These are phyloP conservation scores for Sclerotinia glacialis DNA, from an alignment of 2,329 filamentous ascomycete genomes.

Conservation along the genomic window DNA sequence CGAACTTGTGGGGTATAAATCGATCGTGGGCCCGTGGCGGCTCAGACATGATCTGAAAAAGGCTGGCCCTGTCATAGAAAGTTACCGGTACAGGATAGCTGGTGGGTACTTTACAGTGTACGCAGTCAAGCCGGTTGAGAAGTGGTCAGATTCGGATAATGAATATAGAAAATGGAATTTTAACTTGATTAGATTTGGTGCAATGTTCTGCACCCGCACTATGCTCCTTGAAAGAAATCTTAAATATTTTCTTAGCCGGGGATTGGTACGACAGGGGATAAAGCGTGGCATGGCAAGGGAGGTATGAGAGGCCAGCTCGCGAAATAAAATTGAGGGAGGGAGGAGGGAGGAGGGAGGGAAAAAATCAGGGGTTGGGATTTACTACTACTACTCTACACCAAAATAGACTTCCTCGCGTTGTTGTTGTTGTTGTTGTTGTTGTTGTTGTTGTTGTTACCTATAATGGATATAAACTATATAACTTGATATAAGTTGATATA, in stretches of 20 bases:
- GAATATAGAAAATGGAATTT: not conserved
- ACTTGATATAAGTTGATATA: no score
- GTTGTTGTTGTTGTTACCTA: no score
- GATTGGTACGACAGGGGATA: slow-evolving; percentile 7
- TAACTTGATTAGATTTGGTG: slow-evolving; percentile 10
- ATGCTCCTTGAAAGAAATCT: slow-evolving; percentile 23
- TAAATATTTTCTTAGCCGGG: slow-evolving; percentile 8
- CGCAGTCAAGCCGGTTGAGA: no score
- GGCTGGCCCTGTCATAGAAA: no score
- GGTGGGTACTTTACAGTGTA: no score
- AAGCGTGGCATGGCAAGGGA: slow-evolving; percentile 15
- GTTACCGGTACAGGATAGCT: no score
- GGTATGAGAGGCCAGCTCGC: slow-evolving; percentile 2
- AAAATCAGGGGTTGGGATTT: not conserved
- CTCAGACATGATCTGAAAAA: slow-evolving; percentile 14
- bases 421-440: no score
- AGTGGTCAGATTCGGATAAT: no score
- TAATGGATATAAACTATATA: no score
- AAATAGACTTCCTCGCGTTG: slow-evolving; percentile 14
- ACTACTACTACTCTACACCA: not conserved
- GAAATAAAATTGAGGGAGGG: not conserved
- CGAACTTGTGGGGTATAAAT: slow-evolving; percentile 34
- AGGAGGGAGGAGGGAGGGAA: not conserved
- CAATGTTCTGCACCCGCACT: slow-evolving; percentile 30
- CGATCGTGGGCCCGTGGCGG: slow-evolving; percentile 9